Conservation (phyloP, 2,329 filamentous ascomycete species). For the Epichloe gansuensis region DNA sequence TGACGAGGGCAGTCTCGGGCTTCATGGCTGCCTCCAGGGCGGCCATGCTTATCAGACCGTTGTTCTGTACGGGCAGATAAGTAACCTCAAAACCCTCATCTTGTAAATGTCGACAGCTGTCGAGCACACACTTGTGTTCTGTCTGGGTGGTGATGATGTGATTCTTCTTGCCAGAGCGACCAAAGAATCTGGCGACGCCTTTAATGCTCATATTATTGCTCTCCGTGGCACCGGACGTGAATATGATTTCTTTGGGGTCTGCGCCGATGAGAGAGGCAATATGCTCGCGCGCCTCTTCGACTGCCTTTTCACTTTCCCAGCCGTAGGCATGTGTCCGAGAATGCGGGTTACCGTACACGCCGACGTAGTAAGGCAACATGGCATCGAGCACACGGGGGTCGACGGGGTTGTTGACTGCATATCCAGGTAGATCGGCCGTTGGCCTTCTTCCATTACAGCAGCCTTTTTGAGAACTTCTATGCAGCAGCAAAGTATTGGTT, state of each 20-base stretch:
- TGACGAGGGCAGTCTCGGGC: slow-evolving; percentile 84
- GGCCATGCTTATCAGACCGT: slow-evolving; percentile 74
- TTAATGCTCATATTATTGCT: slow-evolving; percentile 99
- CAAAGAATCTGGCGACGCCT: slow-evolving; percentile 92
- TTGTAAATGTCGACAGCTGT: slow-evolving; percentile 92
- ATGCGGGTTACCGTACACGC: slow-evolving; percentile 92
- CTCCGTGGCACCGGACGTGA: slow-evolving; percentile 95
- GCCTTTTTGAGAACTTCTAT: slow-evolving; percentile 78
- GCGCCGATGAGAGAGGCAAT: slow-evolving; percentile 83
- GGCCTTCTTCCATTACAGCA: slow-evolving; percentile 83
- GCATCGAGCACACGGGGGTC: slow-evolving; percentile 91
- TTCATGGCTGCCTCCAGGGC: slow-evolving; percentile 80
- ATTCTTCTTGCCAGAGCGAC: slow-evolving; percentile 87
- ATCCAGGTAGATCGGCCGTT: slow-evolving; percentile 91
- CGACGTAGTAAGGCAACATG: slow-evolving; percentile 91
- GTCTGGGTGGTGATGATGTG: slow-evolving; percentile 97
- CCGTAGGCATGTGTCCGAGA: slow-evolving; percentile 96
- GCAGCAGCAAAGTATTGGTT: not conserved
- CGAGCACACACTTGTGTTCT: slow-evolving; percentile 96
- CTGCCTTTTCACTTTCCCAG: slow-evolving; percentile 93
- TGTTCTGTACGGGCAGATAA: slow-evolving; percentile 82
- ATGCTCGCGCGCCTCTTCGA: slow-evolving; percentile 75
- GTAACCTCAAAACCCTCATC: slow-evolving; percentile 95
- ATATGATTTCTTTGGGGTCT: slow-evolving; percentile 95
- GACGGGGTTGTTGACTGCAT: slow-evolving; percentile 93